phyloP scores from a whole-genome alignment of 345 rosid species.

The Litchi chinensis region DNA sequence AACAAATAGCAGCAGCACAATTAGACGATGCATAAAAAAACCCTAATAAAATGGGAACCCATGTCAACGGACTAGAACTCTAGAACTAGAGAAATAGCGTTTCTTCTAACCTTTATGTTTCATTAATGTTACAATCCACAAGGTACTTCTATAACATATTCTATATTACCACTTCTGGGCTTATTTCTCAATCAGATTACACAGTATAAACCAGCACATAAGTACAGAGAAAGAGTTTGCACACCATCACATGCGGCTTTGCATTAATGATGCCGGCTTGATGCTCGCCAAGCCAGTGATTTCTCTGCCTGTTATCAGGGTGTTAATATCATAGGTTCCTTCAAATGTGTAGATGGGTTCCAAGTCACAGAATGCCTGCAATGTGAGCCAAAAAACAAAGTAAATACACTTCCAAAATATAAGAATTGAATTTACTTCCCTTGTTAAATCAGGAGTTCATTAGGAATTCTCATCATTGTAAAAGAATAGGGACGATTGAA shows the following conservation, averaged over 20 bases:
- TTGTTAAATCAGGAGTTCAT: not conserved
- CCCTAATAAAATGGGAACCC: no score
- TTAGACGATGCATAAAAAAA: no score
- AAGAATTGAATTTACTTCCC: not conserved
- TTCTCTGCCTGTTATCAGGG: constrained; percentile 87
- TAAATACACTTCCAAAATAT: not conserved
- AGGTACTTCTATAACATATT: no score
- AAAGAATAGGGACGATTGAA: not conserved
- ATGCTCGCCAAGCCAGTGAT: constrained; percentile 90
- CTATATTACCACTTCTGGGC: no score
- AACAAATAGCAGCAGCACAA: no score
- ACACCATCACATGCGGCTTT: constrained; percentile 64
- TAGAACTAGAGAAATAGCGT: no score
- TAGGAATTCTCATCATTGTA: not conserved
- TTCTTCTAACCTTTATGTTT: no score
- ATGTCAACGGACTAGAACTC: no score
- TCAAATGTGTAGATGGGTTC: constrained; percentile 95
- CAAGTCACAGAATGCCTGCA: constrained; percentile 97
- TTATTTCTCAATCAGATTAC: no score
- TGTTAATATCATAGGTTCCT: constrained; percentile 95
- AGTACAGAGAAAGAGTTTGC: not conserved
- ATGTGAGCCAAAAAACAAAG: not conserved
- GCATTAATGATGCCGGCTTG: constrained; percentile 52
- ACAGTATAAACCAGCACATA: no score
- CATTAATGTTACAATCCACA: no score